Percentiles rank a stretch among this genome's conserved stretches.
phyloP scores from a whole-genome alignment of 2,329 filamentous ascomycete genomes.

The Cercospora citrullina region DNA sequence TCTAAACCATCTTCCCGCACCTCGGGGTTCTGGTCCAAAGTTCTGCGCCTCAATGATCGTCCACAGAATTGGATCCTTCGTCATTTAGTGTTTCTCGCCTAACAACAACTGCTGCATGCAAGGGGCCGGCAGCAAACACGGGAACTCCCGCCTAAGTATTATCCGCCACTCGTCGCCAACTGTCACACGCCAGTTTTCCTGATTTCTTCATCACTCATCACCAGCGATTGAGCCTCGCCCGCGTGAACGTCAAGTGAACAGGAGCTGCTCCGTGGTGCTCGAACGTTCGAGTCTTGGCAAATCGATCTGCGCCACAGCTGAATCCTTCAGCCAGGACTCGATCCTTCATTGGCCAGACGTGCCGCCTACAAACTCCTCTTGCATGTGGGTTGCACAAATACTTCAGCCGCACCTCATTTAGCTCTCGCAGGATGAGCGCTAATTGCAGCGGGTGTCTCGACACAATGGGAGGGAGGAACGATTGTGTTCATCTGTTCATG shows the following conservation, averaged over 20 bases:
- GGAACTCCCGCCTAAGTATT: not conserved
- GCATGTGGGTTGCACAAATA: not conserved
- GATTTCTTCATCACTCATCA: not conserved
- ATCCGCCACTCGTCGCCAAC: not conserved
- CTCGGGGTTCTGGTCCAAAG: not conserved
- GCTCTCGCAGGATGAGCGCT: not conserved
- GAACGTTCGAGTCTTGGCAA: not conserved
- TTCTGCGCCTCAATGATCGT: conserved; percentile 10
- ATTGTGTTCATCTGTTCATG: not conserved
- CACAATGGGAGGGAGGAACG: not conserved
- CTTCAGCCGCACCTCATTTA: not conserved
- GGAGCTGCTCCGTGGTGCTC: not conserved
- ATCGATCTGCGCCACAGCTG: not conserved
- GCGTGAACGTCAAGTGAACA: not conserved
- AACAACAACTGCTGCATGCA: not conserved
- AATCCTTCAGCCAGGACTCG: not conserved
- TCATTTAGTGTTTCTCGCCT: not conserved
- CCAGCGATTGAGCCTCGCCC: not conserved
- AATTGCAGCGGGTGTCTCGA: not conserved
- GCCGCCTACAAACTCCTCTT: not conserved
- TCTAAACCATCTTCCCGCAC: not conserved
- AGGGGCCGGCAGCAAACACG: not conserved
- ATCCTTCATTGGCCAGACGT: not conserved
- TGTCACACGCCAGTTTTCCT: not conserved
- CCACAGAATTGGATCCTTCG: conserved; percentile 8